Base-by-base conservation (phyloP, 2,329 filamentous ascomycete species). In the Botrytis byssoidea region DNA sequence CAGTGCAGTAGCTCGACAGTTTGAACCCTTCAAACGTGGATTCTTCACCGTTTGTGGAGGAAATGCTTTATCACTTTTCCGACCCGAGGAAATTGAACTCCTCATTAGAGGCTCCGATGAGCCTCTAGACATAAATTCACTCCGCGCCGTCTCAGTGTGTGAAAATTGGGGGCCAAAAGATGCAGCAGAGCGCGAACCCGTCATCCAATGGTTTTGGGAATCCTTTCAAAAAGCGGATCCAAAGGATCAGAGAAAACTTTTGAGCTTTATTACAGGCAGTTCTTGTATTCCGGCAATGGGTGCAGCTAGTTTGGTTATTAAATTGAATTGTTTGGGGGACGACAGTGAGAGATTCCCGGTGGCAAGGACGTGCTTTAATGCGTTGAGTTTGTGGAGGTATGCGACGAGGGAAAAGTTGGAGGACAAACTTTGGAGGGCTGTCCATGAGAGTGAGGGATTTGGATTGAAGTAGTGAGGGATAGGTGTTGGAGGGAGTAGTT, bases 1-100 rank as follows among this genome's bases (percentile, higher is more conserved):
- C 78, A 90, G 87, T 10, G 88, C 93, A 0, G 92, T 97, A 1
- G 85, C 88, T 57, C 88, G 93, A 59, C 94, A 97, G 80, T 98
- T 97, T 77, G 94, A 97, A 80, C 94, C 95, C 0, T 98, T 98
- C 86, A 96, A 96, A 81, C 89, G 94, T 72, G 95, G 95, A 0
- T 98, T 98, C 83, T 98, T 94, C 81, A 97, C 93, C 0, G 93
- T 97, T 42, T 97, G 94, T 80, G 93, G 92, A 51, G 93, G 94
- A 51, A 97, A 96, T 80, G 94, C 95, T 0, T 85, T 97, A 51
- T 93, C 92, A 1, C 87, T 98, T 2, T 97, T 97, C 82, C 89
- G 93, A 25, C 92, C 95, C 0, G 94, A 97, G 81, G 95, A 98
- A 81, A 97, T 98, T 75, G 95, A 97, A 81, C 87, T 97, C 5